Conservation (phyloP, 2,329 filamentous ascomycete genomes). For the Botrytis tulipae region DNA sequence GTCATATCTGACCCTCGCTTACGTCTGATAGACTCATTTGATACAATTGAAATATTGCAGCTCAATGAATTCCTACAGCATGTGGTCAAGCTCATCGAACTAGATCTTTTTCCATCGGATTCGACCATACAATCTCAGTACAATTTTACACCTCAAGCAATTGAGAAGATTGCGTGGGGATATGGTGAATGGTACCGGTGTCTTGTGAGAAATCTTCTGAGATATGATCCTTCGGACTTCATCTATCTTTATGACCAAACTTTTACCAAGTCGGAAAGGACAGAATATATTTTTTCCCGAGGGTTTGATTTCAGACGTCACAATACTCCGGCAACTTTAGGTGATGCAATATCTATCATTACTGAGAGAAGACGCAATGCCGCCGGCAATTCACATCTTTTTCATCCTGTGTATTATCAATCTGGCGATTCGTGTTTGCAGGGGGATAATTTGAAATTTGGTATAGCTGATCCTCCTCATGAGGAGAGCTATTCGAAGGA, state of each 20-base stretch:
- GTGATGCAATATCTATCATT: conserved; percentile 1
- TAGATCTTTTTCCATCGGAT: conserved; percentile 37
- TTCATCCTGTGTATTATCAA: background rate
- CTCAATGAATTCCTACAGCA: conserved; percentile 36
- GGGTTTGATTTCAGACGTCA: conserved; percentile 27
- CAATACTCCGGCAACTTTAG: conserved; percentile 34
- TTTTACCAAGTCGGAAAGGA: conserved; percentile 32
- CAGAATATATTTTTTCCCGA: conserved; percentile 31
- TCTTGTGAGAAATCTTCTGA: conserved; percentile 33
- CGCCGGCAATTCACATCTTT: background rate
- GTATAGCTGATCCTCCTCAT: conserved; percentile 15
- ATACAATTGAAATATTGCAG: conserved; percentile 33
- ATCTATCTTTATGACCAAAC: conserved; percentile 36
- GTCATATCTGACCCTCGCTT: conserved; percentile 32
- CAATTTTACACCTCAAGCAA: conserved; percentile 27
- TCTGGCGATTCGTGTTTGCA: conserved; percentile 2
- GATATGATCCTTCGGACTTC: conserved; percentile 33
- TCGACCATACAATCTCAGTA: conserved; percentile 34
- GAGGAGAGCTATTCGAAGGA: conserved; percentile 11
- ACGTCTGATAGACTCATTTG: conserved; percentile 34
- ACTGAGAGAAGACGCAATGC: conserved; percentile 5
- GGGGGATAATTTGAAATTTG: conserved; percentile 14
- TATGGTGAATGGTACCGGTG: conserved; percentile 31
- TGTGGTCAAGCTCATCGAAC: conserved; percentile 33
- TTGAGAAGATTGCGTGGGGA: conserved; percentile 37